Base-by-base conservation (phyloP, 2,329 filamentous ascomycete genomes). In the Ascochyta clinopodiicola region DNA sequence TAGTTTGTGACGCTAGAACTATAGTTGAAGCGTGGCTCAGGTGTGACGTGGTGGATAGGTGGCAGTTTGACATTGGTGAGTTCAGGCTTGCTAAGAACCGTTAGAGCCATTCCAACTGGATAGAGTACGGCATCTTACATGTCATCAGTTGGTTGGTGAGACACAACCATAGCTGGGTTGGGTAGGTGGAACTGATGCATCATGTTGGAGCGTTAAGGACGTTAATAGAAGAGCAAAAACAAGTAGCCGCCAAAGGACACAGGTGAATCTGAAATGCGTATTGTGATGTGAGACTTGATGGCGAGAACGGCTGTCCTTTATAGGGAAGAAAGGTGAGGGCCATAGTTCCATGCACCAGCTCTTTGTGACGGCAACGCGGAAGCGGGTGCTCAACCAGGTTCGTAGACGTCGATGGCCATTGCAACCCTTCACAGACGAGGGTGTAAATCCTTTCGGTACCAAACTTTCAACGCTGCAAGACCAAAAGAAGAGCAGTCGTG, bases 281-380 rank as follows among this genome's bases (percentile, higher is more conserved):
- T 45, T 49, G 31, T 51, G 36, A 44, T 38, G 22, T 31, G 19
- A 37, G 12, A 48, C 40, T 32, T 29, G 8, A 36, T 10, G 19
- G 29, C 44, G 46, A 35, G 36, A 48, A 31, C 17, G 17, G 19
- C 36, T 34, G 32, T 38, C 29, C 54, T 56, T 57, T 60, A 60
- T 60, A 53, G n/a, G 40, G 12, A 29, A 10, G 29, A 32, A 31
- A 21, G 31, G 29, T 46, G 42, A 32, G 40, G 29, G 44, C 29
- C 35, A 43, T 48, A 17, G 38, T 49, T 24, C 51, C 22, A 48
- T 57, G 57, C 53, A 57, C 31, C 43, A 49, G 12, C 44, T 36
- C 38, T 52, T 42, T 45, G 38, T 46, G 50, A 60, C 57, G 38
- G 53, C 49, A 57, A 45, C 53, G 57, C 53, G 57, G 53, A 57